Conservation (phyloP, 2,329 filamentous ascomycete genomes). For the Fusarium gaditjirri region DNA sequence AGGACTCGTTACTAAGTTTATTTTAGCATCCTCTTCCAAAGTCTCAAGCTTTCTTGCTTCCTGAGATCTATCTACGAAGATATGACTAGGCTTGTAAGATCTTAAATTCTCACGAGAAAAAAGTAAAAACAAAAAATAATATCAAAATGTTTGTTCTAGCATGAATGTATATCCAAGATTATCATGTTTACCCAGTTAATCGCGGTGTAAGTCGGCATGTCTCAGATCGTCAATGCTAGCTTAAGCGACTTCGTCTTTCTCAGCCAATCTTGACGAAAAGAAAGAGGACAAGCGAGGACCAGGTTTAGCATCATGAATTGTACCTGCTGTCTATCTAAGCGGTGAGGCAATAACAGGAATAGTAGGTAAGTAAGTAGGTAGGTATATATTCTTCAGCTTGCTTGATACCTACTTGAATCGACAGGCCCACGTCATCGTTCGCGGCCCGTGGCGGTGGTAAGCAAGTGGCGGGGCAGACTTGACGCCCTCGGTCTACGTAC, state of each 20-base stretch:
- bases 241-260: neutral
- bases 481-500: neutral
- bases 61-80: neutral
- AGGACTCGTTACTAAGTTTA: too few species aligned
- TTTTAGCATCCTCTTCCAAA: too few species aligned
- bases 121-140: too few species aligned
- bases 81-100: too few species aligned
- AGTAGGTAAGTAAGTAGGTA: too few species aligned
- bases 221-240: neutral
- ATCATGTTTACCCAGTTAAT: neutral
- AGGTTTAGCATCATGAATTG: neutral
- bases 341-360: neutral
- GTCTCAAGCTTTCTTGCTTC: too few species aligned
- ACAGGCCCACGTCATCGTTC: conserved; percentile 42
- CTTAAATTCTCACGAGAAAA: too few species aligned
- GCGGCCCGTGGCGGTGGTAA: conserved; percentile 39
- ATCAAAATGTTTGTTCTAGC: neutral
- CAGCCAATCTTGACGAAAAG: neutral
- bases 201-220: conserved; percentile 16
- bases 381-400: neutral
- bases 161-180: neutral
- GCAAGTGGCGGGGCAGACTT: conserved; percentile 35
- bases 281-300: neutral
- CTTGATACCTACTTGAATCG: neutral
- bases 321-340: neutral